Conservation (phyloP, 495 filamentous ascomycete species). For the Darksidea phi region DNA sequence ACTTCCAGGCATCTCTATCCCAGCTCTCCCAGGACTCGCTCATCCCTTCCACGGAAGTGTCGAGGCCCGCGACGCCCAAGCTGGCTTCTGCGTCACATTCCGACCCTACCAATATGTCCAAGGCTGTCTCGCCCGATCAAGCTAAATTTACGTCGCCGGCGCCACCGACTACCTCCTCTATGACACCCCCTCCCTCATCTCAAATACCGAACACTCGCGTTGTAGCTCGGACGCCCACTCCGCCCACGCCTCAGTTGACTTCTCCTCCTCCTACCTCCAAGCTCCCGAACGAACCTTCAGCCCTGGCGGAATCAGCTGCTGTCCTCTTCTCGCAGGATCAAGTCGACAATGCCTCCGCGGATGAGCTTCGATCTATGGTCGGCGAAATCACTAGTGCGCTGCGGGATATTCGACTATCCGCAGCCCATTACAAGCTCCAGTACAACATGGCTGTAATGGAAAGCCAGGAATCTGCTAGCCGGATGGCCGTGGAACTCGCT, state of each 20-base stretch:
- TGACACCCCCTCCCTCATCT: conserved; percentile 40
- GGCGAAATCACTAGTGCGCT: conserved; percentile 53
- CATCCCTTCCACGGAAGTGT: conserved; percentile 32
- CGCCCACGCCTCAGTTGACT: conserved; percentile 36
- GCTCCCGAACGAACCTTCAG: conserved; percentile 14
- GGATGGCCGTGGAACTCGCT: conserved; percentile 88
- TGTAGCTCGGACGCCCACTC: conserved; percentile 32
- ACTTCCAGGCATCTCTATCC: conserved; percentile 31
- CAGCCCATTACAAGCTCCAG: conserved; percentile 89
- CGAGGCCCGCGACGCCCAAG: conserved; percentile 24
- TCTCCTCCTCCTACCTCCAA: conserved; percentile 37
- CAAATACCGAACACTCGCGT: conserved; percentile 22
- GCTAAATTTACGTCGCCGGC: conserved; percentile 36
- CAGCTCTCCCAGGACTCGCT: conserved; percentile 29
- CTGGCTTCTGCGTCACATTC: conserved; percentile 13
- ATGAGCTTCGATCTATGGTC: conserved; percentile 59
- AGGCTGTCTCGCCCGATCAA: conserved; percentile 25
- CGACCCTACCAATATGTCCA: conserved; percentile 18
- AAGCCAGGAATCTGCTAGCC: conserved; percentile 79
- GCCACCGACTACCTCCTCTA: conserved; percentile 32
- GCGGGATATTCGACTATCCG: conserved; percentile 70
- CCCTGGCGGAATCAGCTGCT: conserved; percentile 23
- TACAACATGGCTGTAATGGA: conserved; percentile 84
- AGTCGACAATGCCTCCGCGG: conserved; percentile 57
- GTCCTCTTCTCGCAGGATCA: conserved; percentile 54